phyloP scores from a whole-genome alignment of 371 early-diverging fungal genomes.

The Lichtheimia ramosa region DNA sequence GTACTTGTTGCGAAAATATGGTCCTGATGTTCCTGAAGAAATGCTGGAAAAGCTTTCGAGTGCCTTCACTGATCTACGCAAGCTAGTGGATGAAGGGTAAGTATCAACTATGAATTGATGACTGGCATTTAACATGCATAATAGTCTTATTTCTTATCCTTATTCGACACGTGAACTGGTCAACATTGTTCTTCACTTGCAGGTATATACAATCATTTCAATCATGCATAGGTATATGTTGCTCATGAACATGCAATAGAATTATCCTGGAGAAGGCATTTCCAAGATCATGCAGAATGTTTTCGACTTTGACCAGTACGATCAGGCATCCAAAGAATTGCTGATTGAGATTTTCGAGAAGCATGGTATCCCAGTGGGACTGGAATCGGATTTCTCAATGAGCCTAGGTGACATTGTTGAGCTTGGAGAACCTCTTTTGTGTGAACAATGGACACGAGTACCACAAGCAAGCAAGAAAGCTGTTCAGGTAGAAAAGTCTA shows the following conservation, averaged over 20 bases:
- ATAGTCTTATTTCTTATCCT: conserved; percentile 71
- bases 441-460: conserved; percentile 65
- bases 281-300: conserved; percentile 78
- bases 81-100: conserved; percentile 73
- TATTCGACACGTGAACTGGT: conserved; percentile 87
- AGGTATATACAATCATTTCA: conserved; percentile 23
- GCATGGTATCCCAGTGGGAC: conserved; percentile 76
- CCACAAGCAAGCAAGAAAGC: conserved; percentile 11
- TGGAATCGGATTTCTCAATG: conserved; percentile 73
- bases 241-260: conserved; percentile 7
- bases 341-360: conserved; percentile 76
- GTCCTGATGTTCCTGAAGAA: conserved; percentile 71
- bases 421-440: conserved; percentile 52
- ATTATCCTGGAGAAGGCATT: conserved; percentile 74
- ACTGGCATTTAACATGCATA: neutral
- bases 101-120: neutral
- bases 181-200: conserved; percentile 76
- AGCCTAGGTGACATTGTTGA: conserved; percentile 57
- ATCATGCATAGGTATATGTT: neutral
- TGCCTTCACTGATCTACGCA: conserved; percentile 77
- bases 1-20: conserved; percentile 71
- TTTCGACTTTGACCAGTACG: conserved; percentile 85
- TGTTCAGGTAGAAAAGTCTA: conserved; percentile 19
- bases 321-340: conserved; percentile 62
- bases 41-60: conserved; percentile 64